phyloP scores from a whole-genome alignment of 371 early-diverging fungal species.

The Capniomyces stellatus region DNA sequence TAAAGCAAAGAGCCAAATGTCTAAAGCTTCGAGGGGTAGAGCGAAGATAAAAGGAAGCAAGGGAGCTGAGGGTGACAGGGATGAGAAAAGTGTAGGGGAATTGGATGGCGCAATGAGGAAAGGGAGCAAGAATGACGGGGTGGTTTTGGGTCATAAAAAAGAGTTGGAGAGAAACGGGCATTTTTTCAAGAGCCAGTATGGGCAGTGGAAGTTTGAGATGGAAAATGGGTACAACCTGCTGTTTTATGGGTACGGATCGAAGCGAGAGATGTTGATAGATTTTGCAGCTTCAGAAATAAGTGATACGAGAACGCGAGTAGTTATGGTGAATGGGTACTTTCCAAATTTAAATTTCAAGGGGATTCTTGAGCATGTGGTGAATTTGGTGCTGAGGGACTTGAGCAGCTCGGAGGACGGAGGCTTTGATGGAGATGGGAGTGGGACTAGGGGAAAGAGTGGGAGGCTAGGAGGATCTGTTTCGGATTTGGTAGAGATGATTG shows the following conservation, averaged over 20 bases:
- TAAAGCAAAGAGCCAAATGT: too few relatives aligned
- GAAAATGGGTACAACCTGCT: slow-evolving; percentile 56
- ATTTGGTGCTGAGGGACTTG: slow-evolving; percentile 24
- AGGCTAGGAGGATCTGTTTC: slow-evolving; percentile 16
- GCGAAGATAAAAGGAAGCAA: neutral
- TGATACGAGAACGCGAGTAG: slow-evolving; percentile 33
- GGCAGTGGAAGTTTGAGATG: slow-evolving; percentile 73
- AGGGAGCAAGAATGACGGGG: neutral
- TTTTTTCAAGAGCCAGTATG: slow-evolving; percentile 32
- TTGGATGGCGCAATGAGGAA: neutral
- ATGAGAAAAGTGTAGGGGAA: neutral
- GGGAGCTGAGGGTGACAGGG: neutral
- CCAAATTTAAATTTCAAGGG: slow-evolving; percentile 55
- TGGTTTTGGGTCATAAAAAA: slow-evolving; percentile 28
- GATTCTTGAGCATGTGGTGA: slow-evolving; percentile 39
- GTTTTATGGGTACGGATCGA: slow-evolving; percentile 83
- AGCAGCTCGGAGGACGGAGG: neutral
- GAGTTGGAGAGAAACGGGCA: neutral
- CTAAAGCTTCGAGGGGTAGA: neutral
- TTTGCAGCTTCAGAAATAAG: slow-evolving; percentile 40
- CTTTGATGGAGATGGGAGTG: neutral
- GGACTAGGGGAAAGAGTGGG: slow-evolving; percentile 9
- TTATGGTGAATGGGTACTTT: slow-evolving; percentile 70
- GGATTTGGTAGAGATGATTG: neutral
- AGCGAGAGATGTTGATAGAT: slow-evolving; percentile 45